Percentiles rank a stretch among this genome's conserved stretches.
Evolutionary conservation across 441 rosid species (phyloP).

Genomic region (Capsella rubella): DNA sequence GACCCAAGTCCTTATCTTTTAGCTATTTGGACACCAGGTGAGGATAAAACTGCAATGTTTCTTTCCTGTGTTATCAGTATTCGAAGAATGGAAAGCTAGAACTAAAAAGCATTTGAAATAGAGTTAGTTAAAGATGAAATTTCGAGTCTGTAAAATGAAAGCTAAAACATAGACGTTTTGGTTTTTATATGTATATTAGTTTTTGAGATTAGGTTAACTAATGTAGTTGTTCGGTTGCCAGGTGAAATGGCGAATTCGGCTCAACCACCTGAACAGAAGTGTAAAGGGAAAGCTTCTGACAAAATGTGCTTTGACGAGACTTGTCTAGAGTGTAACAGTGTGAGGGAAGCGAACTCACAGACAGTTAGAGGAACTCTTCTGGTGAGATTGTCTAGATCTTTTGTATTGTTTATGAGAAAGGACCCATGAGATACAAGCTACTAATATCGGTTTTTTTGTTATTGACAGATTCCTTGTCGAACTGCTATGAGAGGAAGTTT

Average conservation of each 20-base stretch:
- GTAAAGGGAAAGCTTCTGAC: constrained; percentile 57
- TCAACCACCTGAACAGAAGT: constrained; percentile 63
- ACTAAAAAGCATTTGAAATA: constrained; percentile 19
- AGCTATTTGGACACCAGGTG: constrained; percentile 98
- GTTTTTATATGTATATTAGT: constrained; percentile 7
- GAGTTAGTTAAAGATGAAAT: constrained; percentile 14
- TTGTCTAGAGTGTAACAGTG: constrained; percentile 77
- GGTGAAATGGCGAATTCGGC: constrained; percentile 88
- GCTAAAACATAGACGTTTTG: constrained; percentile 2
- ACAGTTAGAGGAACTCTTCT: constrained; percentile 86
- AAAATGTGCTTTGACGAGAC: constrained; percentile 68
- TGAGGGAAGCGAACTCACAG: constrained; percentile 74
- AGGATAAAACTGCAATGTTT: constrained; percentile 33
- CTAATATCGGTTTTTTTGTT: constrained; percentile 35
- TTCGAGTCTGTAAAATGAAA: constrained; percentile 20
- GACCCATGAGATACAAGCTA: constrained; percentile 27
- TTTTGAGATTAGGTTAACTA: background rate
- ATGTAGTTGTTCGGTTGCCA: constrained; percentile 40
- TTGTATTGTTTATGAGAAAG: constrained; percentile 26
- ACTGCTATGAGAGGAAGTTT: constrained; percentile 98
- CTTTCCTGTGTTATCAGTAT: constrained; percentile 10
- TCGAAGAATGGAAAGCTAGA: constrained; percentile 16
- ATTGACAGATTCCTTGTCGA: constrained; percentile 89
- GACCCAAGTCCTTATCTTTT: constrained; percentile 97
- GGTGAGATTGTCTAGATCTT: constrained; percentile 56